Conservation (phyloP, 2,329 filamentous ascomycete genomes). For the Cladobotryum protrusum region DNA sequence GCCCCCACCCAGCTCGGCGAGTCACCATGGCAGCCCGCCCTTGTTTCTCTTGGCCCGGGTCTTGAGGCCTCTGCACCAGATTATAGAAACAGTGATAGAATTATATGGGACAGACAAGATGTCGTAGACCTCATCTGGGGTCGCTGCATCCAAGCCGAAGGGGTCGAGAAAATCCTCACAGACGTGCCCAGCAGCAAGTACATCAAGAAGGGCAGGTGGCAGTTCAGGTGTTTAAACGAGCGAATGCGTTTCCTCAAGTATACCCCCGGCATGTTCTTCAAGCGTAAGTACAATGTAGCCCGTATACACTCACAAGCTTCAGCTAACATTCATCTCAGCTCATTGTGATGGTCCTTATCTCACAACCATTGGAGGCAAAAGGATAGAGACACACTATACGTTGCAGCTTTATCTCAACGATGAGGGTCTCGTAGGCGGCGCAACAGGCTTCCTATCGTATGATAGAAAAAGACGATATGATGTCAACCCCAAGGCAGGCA, state of each 20-base stretch:
- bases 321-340: constrained; percentile 32
- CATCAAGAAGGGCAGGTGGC: constrained; percentile 28
- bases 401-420: constrained; percentile 45
- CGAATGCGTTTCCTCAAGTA: constrained; percentile 72
- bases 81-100: constrained; percentile 65
- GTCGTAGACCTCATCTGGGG: constrained; percentile 58
- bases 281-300: constrained; percentile 29
- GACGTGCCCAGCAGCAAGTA: constrained; percentile 24
- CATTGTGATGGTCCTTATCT: constrained; percentile 63
- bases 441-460: constrained; percentile 47
- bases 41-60: constrained; percentile 61
- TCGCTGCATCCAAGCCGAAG: constrained; percentile 43
- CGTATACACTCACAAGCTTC: not conserved
- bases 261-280: constrained; percentile 65
- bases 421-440: constrained; percentile 41
- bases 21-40: constrained; percentile 57
- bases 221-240: constrained; percentile 56
- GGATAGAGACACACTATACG: constrained; percentile 44
- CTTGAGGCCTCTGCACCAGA: constrained; percentile 47
- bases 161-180: constrained; percentile 35
- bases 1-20: constrained; percentile 27
- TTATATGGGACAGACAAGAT: constrained; percentile 64
- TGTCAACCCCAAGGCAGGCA: constrained; percentile 49
- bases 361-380: constrained; percentile 42
- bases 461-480: constrained; percentile 39